A percentile compares a stretch with the other conserved stretches of the same genome.
phyloP scores from a whole-genome alignment of 768 basidiomycete species.

The Pisolithus sp. region DNA sequence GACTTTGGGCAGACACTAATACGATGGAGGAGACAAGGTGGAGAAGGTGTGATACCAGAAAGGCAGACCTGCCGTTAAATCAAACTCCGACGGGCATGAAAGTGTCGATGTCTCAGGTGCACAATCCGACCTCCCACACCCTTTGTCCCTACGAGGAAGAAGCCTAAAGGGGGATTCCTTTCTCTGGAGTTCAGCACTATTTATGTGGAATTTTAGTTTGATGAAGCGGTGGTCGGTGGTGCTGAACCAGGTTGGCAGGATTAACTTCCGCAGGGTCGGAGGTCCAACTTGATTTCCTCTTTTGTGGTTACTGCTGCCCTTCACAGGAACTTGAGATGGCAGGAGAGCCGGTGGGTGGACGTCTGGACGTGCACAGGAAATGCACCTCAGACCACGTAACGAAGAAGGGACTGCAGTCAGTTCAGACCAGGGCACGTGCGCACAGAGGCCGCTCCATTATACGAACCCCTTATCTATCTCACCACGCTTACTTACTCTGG shows the following conservation, averaged over 20 bases:
- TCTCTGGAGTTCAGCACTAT: not conserved
- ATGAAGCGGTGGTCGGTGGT: no score
- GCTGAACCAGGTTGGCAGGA: not conserved
- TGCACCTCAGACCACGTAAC: no score
- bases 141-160: not conserved
- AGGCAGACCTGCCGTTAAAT: constrained; percentile 26
- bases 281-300: not conserved
- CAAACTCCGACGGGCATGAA: constrained; percentile 33
- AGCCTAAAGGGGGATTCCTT: not conserved
- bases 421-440: no score
- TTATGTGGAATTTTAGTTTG: no score
- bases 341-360: no score
- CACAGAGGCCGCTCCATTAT: no score
- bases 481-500: no score
- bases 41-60: constrained; percentile 26
- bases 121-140: not conserved
- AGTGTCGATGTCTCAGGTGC: constrained; percentile 14
- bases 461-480: no score
- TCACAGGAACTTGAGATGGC: no score
- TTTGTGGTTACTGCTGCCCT: not conserved
- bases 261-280: not conserved
- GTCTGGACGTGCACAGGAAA: no score
- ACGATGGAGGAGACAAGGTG: constrained; percentile 31
- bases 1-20: constrained; percentile 15
- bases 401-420: no score